Evolutionary conservation across 177 flowering plant species (phyloP), one percentile per base, ranked within the genome.

Genomic region (Vitis hybrid): DNA sequence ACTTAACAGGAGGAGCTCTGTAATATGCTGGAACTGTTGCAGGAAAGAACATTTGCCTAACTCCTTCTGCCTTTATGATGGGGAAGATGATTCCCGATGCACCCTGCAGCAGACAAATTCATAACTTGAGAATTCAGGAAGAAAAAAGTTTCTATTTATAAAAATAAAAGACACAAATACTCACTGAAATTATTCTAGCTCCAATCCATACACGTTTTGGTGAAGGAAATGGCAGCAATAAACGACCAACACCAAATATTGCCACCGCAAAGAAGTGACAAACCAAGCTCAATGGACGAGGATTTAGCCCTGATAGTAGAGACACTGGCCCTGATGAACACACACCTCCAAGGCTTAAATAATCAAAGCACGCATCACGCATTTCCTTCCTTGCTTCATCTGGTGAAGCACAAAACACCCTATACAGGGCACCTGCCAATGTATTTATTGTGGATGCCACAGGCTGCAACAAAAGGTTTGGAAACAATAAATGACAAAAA

Each of bases 81-180:
- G 88, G 88, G 68, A 83, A 73, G 54, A 85, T 85, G 56, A 85
- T 85, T 69, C 83, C 88, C 15, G 88, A 79, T 54, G 88, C 88
- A 64, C 74, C 71, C 88, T 85, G 79, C 45, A 72, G 66, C 13
- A 23, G 23, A 54, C 0, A 26, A 26, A 26, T 26, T 26, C 30
- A 26, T 26, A 26, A 26, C 30, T 26, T 26, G 30, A 26, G n/a
- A 14, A 18, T 21, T 14, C 11, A 40, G 45, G 45, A 40, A 40
- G 45, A 40, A 40, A 40, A 40, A 40, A 7, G 45, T 40, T 6
- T 40, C 45, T 40, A 7, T 40, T 40, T 40, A 40, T 0, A 40
- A 10, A 26, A 34, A 14, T 11, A 5, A 66, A 51, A 51, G 4
- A 10, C 23, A 21, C 50, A 50, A 4, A 18, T 19, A 52, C 81